These are phyloP conservation scores for Podosphaera xanthii DNA, from an alignment of 2,329 filamentous ascomycete species.

Conservation along the genomic window DNA sequence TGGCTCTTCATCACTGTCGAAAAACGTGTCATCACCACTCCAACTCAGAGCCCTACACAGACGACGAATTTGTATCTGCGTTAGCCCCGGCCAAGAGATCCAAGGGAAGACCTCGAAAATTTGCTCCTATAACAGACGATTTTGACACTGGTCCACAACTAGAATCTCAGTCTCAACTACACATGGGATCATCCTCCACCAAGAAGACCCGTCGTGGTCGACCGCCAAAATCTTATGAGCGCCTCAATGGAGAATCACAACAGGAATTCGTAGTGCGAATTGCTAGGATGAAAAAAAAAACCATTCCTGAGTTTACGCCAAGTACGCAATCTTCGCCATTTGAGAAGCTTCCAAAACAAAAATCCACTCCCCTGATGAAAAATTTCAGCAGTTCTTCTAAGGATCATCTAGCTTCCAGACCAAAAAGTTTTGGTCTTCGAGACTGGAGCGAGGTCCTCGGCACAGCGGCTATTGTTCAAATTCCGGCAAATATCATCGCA, in stretches of 20 bases:
- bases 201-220: conserved; percentile 9
- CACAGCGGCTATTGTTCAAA: conserved; percentile 52
- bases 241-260: conserved; percentile 14
- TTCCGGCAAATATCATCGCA: conserved; percentile 38
- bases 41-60: conserved; percentile 5
- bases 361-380: background rate
- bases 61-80: conserved; percentile 5
- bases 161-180: background rate
- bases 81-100: background rate
- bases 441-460: conserved; percentile 78
- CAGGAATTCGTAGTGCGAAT: conserved; percentile 24
- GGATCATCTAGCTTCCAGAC: conserved; percentile 1
- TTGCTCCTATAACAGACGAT: background rate
- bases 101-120: conserved; percentile 10
- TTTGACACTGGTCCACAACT: too few relatives aligned
- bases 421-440: conserved; percentile 17
- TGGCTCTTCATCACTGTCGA: conserved; percentile 44
- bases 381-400: conserved; percentile 2
- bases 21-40: conserved; percentile 23
- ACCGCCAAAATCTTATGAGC: conserved; percentile 11
- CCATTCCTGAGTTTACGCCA: conserved; percentile 18
- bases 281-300: conserved; percentile 21
- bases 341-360: background rate
- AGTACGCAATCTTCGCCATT: conserved; percentile 1
- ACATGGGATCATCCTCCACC: background rate